Conservation (phyloP, 2,329 filamentous ascomycete species). For the Rutstroemia sp. region DNA sequence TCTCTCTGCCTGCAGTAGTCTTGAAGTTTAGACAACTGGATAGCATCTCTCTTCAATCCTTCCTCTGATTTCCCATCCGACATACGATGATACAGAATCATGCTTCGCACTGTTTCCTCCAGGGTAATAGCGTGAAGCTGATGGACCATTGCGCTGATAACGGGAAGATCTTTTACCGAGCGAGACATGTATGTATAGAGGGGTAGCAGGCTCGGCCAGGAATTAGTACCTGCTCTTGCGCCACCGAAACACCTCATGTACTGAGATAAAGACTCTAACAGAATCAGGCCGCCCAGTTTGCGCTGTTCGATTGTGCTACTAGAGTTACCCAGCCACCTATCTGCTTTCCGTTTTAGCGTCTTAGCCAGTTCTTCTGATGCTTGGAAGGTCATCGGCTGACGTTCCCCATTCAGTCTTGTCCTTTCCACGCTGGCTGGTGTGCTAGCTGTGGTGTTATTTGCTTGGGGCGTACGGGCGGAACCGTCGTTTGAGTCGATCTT, state of each 20-base stretch:
- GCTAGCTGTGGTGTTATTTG: slow-evolving; percentile 22
- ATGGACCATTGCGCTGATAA: neutral
- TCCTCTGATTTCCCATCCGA: neutral
- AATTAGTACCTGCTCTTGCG: neutral
- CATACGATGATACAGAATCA: neutral
- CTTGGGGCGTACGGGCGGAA: slow-evolving; percentile 33
- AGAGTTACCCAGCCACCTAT: slow-evolving; percentile 20
- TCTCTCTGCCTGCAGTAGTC: neutral
- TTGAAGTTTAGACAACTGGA: neutral
- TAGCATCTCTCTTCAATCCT: neutral
- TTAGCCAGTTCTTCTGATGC: slow-evolving; percentile 13
- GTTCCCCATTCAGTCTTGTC: slow-evolving; percentile 21
- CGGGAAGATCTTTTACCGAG: slow-evolving; percentile 1
- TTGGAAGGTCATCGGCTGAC: slow-evolving; percentile 2
- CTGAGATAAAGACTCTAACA: slow-evolving; percentile 23
- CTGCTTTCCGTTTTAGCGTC: slow-evolving; percentile 28
- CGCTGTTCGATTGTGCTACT: slow-evolving; percentile 12
- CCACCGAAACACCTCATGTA: slow-evolving; percentile 26
- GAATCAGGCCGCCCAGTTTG: slow-evolving; percentile 22
- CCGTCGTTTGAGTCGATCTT: slow-evolving; percentile 33
- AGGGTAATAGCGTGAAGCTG: slow-evolving; percentile 3
- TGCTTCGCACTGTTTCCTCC: slow-evolving; percentile 1
- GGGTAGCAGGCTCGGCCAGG: slow-evolving; percentile 33
- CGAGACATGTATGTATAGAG: neutral
- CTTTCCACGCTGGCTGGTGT: slow-evolving; percentile 29